Evolutionary conservation across 495 filamentous ascomycete species (phyloP).

Genomic region (Evernia prunastri): DNA sequence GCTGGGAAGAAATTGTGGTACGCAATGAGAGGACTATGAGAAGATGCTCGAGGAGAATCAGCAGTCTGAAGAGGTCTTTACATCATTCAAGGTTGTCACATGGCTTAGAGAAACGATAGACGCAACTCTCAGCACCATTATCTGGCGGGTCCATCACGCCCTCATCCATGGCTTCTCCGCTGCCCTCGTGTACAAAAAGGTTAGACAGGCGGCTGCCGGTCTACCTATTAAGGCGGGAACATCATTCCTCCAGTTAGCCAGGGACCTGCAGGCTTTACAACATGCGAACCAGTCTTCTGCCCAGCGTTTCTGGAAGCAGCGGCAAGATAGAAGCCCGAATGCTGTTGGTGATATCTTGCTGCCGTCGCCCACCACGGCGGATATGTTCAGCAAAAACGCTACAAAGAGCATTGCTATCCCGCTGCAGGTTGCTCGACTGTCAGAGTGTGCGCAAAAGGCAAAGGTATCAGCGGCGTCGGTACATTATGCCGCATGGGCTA

Average conservation of each 20-base stretch:
- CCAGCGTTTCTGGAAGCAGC: not conserved
- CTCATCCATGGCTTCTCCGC: conserved; percentile 26
- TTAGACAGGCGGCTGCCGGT: not conserved
- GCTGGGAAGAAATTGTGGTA: not conserved
- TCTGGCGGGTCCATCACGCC: conserved; percentile 27
- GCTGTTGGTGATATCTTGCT: not conserved
- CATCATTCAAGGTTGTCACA: not conserved
- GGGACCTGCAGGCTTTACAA: not conserved
- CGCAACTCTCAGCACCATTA: conserved; percentile 12
- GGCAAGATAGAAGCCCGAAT: not conserved
- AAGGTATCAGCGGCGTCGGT: conserved; percentile 4
- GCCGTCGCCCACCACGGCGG: not conserved
- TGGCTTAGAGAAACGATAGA: not conserved
- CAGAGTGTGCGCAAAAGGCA: not conserved
- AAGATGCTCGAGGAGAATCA: not conserved
- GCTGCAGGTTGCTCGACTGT: not conserved
- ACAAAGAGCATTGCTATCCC: not conserved
- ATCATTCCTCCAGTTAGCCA: not conserved
- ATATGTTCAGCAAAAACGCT: too few species aligned
- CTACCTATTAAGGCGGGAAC: not conserved
- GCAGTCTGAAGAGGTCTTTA: not conserved
- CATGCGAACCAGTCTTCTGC: not conserved
- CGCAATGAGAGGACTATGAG: not conserved
- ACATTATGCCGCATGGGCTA: conserved; percentile 26
- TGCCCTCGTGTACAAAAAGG: conserved; percentile 14